Base-by-base conservation (phyloP, 2,329 filamentous ascomycete species). In the Aspergillus bombycis region DNA sequence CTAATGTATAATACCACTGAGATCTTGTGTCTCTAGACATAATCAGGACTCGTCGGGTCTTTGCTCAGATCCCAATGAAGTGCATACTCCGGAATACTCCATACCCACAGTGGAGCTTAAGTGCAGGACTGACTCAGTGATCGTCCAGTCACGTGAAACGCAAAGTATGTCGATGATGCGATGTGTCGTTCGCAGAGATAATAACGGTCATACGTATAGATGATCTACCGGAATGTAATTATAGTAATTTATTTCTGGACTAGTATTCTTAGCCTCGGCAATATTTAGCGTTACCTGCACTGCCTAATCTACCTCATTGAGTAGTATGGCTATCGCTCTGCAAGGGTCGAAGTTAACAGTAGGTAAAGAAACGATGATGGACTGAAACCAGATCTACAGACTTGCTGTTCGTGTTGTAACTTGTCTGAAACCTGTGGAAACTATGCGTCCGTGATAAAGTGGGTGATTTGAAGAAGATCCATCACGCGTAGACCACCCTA, bases 401-500 rank as follows among this genome's bases (percentile, higher is more conserved):
- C 38, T 41, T 19, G 38, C 9, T n/a, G 3, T n/a, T 41, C 7
- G 19, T 41, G 38, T 19, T 41, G 38, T 16, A 36, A 36, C 14
- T 36, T 5, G 34, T 36, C 34, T 36, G 14, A 16, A 16, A 6
- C 14, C 34, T 16, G 14, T 41, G 38, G 38, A 41, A 41, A 41
- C 38, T 8, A 41, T 7, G 38, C 38, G 50, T 9, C n/a, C 32
- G 30, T 54, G 52, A 54, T 10, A 28, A 28, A 2, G 30, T 41
- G 50, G n/a, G 28, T 26, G 45, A 48, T 21, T n/a, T 45, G 21
- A 57, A 45, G 38, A 46, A 36, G 21, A 55, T 55, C 34, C 32
- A 38, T 55, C 52, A 52, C 45, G 43, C n/a, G 45, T 56, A 61
- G 78, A 38, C 32, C 38, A 54, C 21, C 52, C 32, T 36, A 36